Base-by-base conservation (phyloP, 129 eudicot species). In the Scalesia atractyloides region DNA sequence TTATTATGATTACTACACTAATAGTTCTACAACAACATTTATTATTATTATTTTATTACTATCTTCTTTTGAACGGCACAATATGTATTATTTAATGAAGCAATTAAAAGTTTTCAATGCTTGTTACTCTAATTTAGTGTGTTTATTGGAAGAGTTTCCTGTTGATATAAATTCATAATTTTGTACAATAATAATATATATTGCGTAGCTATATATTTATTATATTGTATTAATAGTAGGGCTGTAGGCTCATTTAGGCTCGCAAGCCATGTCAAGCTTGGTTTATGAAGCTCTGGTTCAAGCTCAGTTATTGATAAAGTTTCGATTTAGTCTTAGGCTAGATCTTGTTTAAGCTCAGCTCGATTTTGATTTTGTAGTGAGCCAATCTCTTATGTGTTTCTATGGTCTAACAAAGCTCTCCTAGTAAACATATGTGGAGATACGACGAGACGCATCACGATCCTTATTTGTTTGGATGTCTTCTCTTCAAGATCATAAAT, bases 321-420 rank as follows among this genome's bases (percentile, higher is more conserved):
- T 41, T 41, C 46, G 2, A 41, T 41, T 41, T 37, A 37, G 46
- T 2, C 46, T 58, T 3, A 2, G 16, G 46, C 46, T 41, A 7
- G 46, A 41, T 41, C 46, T 60, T 4, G 65, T 57, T 57, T 20
- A 57, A 57, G 37, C 36, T 24, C 3, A 3, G 9, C 37, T 57
- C 64, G 0, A 57, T 24, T 57, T 30, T 9, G n/a, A 22, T n/a
- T 9, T 58, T 58, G 30, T 58, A 58, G 64, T 17, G n/a, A 11
- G 64, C 8, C 17, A 16, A 58, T 24, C 16, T 58, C 52, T 72
- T 57, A 44, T 44, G 43, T 39, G 3, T 43, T 14, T 72, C 60
- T 64, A 77, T 30, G 3, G 34, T 30, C 34, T 30, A 72, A 22
- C 76, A 72, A 72, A 46, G 76, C 57, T 43, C n/a, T 58, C 68